phyloP scores from a whole-genome alignment of 1,284 basidiomycete species.

The Naganishia liquefaciens region DNA sequence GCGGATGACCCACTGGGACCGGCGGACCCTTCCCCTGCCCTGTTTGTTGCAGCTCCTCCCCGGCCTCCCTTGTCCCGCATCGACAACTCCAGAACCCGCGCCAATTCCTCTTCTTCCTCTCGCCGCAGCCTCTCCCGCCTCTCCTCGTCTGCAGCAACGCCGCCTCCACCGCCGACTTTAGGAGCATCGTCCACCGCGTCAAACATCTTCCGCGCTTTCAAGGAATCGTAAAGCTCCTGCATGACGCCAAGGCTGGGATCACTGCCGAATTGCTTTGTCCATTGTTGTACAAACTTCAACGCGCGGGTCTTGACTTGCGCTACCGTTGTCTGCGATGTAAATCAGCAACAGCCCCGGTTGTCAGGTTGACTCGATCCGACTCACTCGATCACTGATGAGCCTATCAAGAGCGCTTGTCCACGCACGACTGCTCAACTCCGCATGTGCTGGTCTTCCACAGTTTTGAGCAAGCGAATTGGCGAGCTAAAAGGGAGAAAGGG shows the following conservation, averaged over 20 bases:
- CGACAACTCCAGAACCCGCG: conserved; percentile 82
- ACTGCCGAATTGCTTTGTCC: conserved; percentile 79
- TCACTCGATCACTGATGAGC: conserved; percentile 81
- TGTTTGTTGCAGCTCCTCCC: conserved; percentile 41
- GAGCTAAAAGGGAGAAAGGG: conserved; percentile 56
- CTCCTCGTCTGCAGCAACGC: conserved; percentile 11
- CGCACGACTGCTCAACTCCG: conserved; percentile 83
- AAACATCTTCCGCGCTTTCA: conserved; percentile 61
- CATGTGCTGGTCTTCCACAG: conserved; percentile 74
- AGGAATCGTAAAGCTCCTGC: conserved; percentile 79
- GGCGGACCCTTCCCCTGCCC: conserved; percentile 47
- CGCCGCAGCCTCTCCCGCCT: conserved; percentile 38
- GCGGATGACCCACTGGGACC: conserved; percentile 28
- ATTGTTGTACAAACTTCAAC: conserved; percentile 72
- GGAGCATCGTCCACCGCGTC: conserved; percentile 39
- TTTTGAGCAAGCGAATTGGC: conserved; percentile 90
- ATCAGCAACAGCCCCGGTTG: not conserved
- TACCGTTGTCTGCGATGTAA: conserved; percentile 65
- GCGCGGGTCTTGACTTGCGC: conserved; percentile 80
- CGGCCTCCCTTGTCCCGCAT: conserved; percentile 84
- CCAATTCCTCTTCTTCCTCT: conserved; percentile 85
- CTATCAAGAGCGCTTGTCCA: conserved; percentile 88
- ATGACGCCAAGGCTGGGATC: conserved; percentile 83
- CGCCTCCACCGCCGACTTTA: not conserved
- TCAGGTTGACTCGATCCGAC: conserved; percentile 42